phyloP scores from a whole-genome alignment of 306 rosid species.

The Parietaria judaica region DNA sequence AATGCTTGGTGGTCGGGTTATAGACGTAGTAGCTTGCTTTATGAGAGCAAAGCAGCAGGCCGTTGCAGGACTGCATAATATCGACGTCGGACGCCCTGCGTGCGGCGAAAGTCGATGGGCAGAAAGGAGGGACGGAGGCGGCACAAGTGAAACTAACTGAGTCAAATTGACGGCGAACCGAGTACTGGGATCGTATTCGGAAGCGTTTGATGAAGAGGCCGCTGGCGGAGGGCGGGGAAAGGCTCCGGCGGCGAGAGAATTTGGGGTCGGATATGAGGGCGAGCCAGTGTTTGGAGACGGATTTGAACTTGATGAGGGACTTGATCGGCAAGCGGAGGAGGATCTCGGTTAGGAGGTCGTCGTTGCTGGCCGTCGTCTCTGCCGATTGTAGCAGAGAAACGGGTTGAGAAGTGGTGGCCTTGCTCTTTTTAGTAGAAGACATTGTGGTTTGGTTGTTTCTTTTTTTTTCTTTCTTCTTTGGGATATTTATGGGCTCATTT shows the following conservation, averaged over 20 bases:
- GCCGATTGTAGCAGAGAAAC: no score
- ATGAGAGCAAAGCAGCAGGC: constrained; percentile 14
- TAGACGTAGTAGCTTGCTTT: background rate
- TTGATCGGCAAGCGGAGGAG: constrained; percentile 20
- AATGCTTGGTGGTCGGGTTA: constrained; percentile 16
- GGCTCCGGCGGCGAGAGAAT: background rate
- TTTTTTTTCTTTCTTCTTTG: no score
- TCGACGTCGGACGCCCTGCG: background rate
- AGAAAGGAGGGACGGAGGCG: background rate
- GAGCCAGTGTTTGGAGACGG: constrained; percentile 25
- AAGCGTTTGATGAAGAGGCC: constrained; percentile 3
- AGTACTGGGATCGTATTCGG: no score
- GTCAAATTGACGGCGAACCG: background rate
- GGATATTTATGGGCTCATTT: no score
- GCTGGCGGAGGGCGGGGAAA: background rate
- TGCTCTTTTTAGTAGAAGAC: no score
- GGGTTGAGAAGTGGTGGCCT: no score
- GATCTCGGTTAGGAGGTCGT: constrained; percentile 16
- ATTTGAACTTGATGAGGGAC: constrained; percentile 22
- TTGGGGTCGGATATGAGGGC: constrained; percentile 19
- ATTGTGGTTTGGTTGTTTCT: no score
- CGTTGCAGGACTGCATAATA: constrained; percentile 22
- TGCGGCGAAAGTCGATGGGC: background rate
- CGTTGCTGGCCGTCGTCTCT: background rate
- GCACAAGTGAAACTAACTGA: background rate